These are phyloP conservation scores for Aspergillus transmontanensis DNA, from an alignment of 2,329 filamentous ascomycete species.

Conservation along the genomic window DNA sequence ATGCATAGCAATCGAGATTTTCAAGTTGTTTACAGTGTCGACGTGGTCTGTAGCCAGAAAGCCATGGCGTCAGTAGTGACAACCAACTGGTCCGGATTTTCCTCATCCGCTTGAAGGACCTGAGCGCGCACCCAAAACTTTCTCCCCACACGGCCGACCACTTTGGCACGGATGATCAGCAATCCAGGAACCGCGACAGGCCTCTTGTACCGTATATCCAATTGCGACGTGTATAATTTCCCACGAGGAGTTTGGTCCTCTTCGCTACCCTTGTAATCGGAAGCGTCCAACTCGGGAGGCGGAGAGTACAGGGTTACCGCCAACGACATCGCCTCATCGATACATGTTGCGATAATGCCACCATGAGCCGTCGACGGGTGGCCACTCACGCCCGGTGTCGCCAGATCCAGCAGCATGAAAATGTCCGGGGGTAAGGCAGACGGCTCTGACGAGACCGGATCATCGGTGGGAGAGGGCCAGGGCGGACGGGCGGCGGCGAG, in stretches of 20 bases:
- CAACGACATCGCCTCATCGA: constrained; percentile 50
- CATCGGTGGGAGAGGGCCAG: constrained; percentile 23
- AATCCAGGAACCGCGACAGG: constrained; percentile 40
- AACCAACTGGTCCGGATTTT: constrained; percentile 31
- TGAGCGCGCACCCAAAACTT: constrained; percentile 47
- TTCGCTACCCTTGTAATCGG: constrained; percentile 13
- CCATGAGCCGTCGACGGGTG: constrained; percentile 45
- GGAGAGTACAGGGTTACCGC: constrained; percentile 29
- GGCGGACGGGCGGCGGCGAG: constrained; percentile 27
- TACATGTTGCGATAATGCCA: constrained; percentile 42
- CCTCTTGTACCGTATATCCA: constrained; percentile 45
- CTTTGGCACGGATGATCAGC: constrained; percentile 40
- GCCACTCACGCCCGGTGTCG: constrained; percentile 40
- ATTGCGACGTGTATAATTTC: constrained; percentile 41
- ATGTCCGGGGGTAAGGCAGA: constrained; percentile 37
- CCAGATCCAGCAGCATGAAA: constrained; percentile 39
- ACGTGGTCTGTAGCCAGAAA: constrained; percentile 41
- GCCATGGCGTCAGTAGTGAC: constrained; percentile 45
- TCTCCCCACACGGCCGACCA: constrained; percentile 38
- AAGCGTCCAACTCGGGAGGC: constrained; percentile 22
- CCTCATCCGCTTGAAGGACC: constrained; percentile 41
- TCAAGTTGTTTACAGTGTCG: constrained; percentile 5
- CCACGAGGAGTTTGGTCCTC: constrained; percentile 28
- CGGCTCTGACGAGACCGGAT: constrained; percentile 18
- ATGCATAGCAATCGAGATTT: background rate